Conservation (phyloP, 1,284 basidiomycete genomes). For the Sphaerobolus stellatus region DNA sequence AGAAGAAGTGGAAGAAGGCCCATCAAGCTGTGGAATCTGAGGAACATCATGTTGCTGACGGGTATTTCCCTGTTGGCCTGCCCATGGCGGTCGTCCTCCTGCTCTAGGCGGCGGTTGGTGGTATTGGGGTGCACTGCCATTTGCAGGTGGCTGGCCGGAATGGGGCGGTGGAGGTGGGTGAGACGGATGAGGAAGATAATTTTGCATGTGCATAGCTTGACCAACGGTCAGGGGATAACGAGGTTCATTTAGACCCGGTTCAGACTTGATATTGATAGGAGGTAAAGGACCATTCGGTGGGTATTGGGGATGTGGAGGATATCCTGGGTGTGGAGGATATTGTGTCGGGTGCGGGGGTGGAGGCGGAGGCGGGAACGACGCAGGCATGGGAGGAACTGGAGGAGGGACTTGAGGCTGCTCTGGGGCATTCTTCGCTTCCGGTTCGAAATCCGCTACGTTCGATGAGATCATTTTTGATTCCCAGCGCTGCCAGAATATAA, state of each 20-base stretch:
- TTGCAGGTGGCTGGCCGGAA: not conserved
- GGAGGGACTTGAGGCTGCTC: slow-evolving; percentile 22
- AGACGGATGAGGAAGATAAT: slow-evolving; percentile 14
- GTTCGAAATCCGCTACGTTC: slow-evolving; percentile 90
- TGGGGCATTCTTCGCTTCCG: slow-evolving; percentile 20
- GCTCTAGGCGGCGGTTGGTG: slow-evolving; percentile 22
- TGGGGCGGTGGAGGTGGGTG: slow-evolving; percentile 10
- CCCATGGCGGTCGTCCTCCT: slow-evolving; percentile 12
- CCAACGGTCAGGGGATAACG: slow-evolving; percentile 10
- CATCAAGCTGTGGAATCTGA: slow-evolving; percentile 70
- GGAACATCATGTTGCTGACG: not conserved
- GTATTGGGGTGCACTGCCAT: slow-evolving; percentile 25
- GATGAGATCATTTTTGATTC: slow-evolving; percentile 89
- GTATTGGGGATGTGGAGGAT: slow-evolving; percentile 3
- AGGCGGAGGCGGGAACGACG: slow-evolving; percentile 11
- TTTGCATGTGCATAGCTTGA: slow-evolving; percentile 15
- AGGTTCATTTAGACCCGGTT: slow-evolving; percentile 6
- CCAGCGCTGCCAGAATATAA: slow-evolving; percentile 71
- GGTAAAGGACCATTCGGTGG: slow-evolving; percentile 8
- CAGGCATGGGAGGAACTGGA: slow-evolving; percentile 19
- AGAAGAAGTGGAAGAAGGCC: slow-evolving; percentile 52
- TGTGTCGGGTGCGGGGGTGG: slow-evolving; percentile 13
- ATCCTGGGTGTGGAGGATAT: not conserved
- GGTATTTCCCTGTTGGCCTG: slow-evolving; percentile 1
- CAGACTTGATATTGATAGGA: slow-evolving; percentile 11